Evolutionary conservation across 352 stramenopile species (phyloP), one percentile per base, ranked within the genome.

Genomic region (Globisporangium heterothallicum): DNA sequence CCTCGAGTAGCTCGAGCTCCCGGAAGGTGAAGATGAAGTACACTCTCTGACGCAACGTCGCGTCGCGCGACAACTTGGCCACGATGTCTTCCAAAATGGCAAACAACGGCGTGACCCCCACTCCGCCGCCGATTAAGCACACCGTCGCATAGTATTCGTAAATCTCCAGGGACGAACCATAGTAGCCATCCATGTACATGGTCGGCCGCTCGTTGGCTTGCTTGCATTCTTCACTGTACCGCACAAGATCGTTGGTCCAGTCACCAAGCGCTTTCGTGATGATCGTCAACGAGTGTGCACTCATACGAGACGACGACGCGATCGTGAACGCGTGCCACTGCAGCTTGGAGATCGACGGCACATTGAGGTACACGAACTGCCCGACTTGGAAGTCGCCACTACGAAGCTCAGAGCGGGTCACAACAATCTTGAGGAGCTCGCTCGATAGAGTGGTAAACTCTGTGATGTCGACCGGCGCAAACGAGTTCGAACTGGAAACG

Each of bases 311-410:
- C 29, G 61, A 49, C 18, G 56, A 68, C 16, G 47, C 63, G 45
- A 83, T 72, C 0, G 60, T 77, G 52, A 83, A 82, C 0, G 72
- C 56, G 40, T 82, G 72, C 68, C 72, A 82, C 29, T 79, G 62
- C 16, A 75, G 52, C 45, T 70, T 76, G 2, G 69, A 79, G 27
- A 83, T 59, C 0, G 56, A 16, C 3, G 68, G 69, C 14, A 74
- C 64, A 13, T 75, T 77, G 14, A 80, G 26, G 50, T 79, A 80
- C 8, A 80, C 61, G 27, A 79, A 74, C 30, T 78, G 66, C 2
- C 69, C 69, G 9, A 69, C 49, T 25, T 74, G 58, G 48, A 59
- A 80, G 38, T 38, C 38, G 7, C 42, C 40, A 4, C 19, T 32
- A 16, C 35, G 27, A 6, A 42, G 21, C 4, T 48, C 52, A 10